Evolutionary conservation across 78 protist species (phyloP).

Genomic region (Blattamonas nauphoetae): DNA sequence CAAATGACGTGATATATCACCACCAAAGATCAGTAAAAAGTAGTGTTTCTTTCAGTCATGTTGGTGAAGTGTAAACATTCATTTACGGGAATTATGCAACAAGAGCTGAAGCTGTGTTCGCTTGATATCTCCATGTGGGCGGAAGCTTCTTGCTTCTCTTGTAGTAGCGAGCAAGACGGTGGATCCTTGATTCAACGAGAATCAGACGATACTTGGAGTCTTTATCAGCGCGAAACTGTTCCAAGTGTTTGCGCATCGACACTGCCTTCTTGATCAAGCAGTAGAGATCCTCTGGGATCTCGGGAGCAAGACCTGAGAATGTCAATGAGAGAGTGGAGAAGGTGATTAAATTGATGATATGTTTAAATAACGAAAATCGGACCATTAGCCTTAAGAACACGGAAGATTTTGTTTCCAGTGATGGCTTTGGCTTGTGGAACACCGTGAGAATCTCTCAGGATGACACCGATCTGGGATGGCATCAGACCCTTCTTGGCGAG

Average conservation of each 20-base stretch:
- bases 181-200: constrained; percentile 94
- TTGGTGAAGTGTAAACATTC: too few relatives aligned
- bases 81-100: constrained; percentile 78
- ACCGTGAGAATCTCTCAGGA: constrained; percentile 93
- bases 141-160: constrained; percentile 65
- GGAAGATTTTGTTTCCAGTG: constrained; percentile 95
- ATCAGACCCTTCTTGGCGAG: constrained; percentile 89
- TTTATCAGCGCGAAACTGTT: constrained; percentile 86
- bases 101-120: constrained; percentile 84
- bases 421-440: constrained; percentile 80
- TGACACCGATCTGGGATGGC: constrained; percentile 93
- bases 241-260: constrained; percentile 94
- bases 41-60: too few relatives aligned
- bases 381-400: constrained; percentile 93
- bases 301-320: constrained; percentile 81
- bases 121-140: constrained; percentile 92
- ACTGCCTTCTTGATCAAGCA: constrained; percentile 98
- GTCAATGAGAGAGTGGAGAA: too few relatives aligned
- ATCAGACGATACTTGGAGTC: constrained; percentile 96
- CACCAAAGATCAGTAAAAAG: too few relatives aligned
- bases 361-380: not conserved
- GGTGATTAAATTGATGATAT: not conserved
- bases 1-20: too few relatives aligned
- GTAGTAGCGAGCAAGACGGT: constrained; percentile 99
- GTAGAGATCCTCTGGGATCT: constrained; percentile 98